Evolutionary conservation across 352 stramenopile genomes (phyloP).

Genomic region (Phytophthora brassicae): DNA sequence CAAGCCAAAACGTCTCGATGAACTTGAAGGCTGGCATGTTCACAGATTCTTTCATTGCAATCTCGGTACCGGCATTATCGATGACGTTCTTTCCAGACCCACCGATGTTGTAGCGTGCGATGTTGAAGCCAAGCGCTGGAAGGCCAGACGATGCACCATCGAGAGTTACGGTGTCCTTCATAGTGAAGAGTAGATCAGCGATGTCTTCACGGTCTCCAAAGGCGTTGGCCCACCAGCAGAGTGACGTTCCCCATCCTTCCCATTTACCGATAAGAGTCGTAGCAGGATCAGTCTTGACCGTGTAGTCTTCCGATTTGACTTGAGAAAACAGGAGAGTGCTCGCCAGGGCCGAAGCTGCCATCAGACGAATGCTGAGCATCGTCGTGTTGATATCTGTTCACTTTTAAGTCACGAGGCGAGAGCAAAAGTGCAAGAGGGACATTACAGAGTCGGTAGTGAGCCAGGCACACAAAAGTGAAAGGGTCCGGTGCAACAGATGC

Average conservation of each 20-base stretch:
- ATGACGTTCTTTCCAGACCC: conserved; percentile 46
- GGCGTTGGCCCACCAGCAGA: conserved; percentile 66
- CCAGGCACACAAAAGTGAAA: conserved; percentile 19
- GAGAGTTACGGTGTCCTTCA: conserved; percentile 39
- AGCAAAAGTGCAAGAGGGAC: conserved; percentile 14
- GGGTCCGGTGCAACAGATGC: conserved; percentile 22
- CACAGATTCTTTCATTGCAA: conserved; percentile 44
- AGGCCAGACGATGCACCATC: conserved; percentile 22
- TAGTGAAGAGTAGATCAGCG: conserved; percentile 56
- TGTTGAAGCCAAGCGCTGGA: conserved; percentile 52
- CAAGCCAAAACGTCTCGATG: conserved; percentile 61
- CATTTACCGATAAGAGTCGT: conserved; percentile 29
- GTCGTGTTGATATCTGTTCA: not conserved
- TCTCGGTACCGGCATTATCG: conserved; percentile 37
- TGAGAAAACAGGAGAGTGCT: conserved; percentile 7
- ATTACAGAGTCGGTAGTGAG: conserved; percentile 9
- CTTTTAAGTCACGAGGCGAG: not conserved
- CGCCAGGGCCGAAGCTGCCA: conserved; percentile 7
- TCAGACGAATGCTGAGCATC: conserved; percentile 14
- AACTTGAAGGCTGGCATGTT: conserved; percentile 58
- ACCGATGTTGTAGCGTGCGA: conserved; percentile 67
- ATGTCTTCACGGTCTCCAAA: conserved; percentile 58
- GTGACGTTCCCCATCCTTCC: conserved; percentile 65
- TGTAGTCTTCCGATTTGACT: conserved; percentile 21
- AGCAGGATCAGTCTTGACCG: conserved; percentile 20